Evolutionary conservation across 176 grass and related monocot species (phyloP).

Genomic region (Juncus inflexus): DNA sequence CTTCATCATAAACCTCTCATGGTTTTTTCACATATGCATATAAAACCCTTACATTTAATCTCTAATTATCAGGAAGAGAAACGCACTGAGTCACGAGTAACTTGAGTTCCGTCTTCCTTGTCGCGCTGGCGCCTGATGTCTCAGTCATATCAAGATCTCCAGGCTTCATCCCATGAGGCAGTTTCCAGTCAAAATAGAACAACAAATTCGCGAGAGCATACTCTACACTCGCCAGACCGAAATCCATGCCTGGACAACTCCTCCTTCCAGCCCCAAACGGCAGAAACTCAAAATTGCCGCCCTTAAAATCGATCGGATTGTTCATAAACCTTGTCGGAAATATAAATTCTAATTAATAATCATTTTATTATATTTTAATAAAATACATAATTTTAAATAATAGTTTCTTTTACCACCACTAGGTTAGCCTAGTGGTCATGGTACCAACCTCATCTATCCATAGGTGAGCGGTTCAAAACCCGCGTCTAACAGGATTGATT

Average conservation of each 20-base stretch:
- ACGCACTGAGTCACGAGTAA: neutral
- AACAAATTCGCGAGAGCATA: neutral
- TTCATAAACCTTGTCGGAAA: slow-evolving; percentile 16
- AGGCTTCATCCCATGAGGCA: neutral
- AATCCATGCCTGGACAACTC: neutral
- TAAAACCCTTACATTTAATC: neutral
- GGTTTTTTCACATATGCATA: neutral
- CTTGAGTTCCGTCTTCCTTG: neutral
- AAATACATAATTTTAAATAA: too few relatives aligned
- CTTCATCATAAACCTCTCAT: too few relatives aligned
- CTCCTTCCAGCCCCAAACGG: slow-evolving; percentile 8
- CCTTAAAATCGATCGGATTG: neutral
- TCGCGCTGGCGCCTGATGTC: neutral
- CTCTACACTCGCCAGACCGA: slow-evolving; percentile 3
- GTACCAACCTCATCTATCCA: too few relatives aligned
- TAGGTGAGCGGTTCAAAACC: too few relatives aligned
- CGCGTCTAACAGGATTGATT: too few relatives aligned
- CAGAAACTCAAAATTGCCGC: neutral
- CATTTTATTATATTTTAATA: too few relatives aligned
- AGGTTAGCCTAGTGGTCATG: too few relatives aligned
- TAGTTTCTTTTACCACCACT: too few relatives aligned
- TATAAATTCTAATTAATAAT: too few relatives aligned
- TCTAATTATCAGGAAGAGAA: neutral
- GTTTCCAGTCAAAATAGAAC: slow-evolving; percentile 16
- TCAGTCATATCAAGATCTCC: neutral